Conservation (phyloP, 768 basidiomycete species). For the Leccinum olivaceopallidum region DNA sequence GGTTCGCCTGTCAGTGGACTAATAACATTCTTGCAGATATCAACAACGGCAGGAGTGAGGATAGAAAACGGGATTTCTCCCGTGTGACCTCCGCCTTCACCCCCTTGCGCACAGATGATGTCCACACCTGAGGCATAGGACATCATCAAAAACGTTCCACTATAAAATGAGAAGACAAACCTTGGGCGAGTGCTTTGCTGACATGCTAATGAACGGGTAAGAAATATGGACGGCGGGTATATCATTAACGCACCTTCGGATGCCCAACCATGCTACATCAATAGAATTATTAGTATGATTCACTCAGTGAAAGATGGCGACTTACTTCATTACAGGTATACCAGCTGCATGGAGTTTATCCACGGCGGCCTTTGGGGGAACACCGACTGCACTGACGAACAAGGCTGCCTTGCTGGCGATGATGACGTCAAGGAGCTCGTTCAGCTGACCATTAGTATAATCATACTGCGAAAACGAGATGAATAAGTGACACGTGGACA, state of each 20-base stretch:
- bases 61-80: constrained; percentile 81
- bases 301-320: background rate
- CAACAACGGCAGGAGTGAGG: constrained; percentile 80
- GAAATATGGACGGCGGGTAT: background rate
- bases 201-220: constrained; percentile 52
- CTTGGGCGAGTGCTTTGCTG: constrained; percentile 71
- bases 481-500: background rate
- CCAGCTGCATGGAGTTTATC: constrained; percentile 79
- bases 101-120: constrained; percentile 86
- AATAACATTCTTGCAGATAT: constrained; percentile 65
- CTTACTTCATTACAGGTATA: constrained; percentile 86
- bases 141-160: background rate
- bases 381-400: constrained; percentile 84
- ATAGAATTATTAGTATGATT: background rate
- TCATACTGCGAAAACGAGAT: constrained; percentile 44
- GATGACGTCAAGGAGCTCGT: constrained; percentile 77
- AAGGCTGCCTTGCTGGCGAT: constrained; percentile 70
- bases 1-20: constrained; percentile 80
- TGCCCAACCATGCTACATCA: constrained; percentile 74
- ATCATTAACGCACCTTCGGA: constrained; percentile 56
- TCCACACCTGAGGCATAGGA: constrained; percentile 61
- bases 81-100: constrained; percentile 89
- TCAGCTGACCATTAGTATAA: constrained; percentile 77
- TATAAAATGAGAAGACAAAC: constrained; percentile 29
- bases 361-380: constrained; percentile 81